Base-by-base conservation (phyloP, 140 eudicot species). In the Bidens hawaiensis region DNA sequence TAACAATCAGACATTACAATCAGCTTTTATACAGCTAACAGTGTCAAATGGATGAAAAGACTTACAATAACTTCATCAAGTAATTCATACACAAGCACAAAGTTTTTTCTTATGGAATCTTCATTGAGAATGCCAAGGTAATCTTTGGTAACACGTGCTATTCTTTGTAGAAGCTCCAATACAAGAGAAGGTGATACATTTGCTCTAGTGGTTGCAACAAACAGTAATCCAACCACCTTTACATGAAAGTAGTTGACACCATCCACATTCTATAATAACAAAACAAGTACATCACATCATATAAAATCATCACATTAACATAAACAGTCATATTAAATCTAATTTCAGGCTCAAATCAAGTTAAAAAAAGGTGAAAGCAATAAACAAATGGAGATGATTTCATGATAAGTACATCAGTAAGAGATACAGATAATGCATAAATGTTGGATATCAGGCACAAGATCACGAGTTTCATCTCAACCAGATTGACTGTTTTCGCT, bases 231-330 rank as follows among this genome's bases (percentile, higher is more conserved):
- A 66, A 82, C 98, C 71, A 91, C 90, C 80, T 91, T 91, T 62
- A 87, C 94, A 74, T 91, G 98, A 67, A 90, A 87, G 81, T 91
- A 91, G 80, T 91, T 91, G 49, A 91, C 96, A n/a, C 98, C 98
- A 69, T 87, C 98, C 30, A 91, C 85, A 34, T 91, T 91, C 98
- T 91, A 47, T 38, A 41, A 68, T 25, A 70, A 64, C 38, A 63
- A 51, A 56, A 42, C 22, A 69, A 24, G 58, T 18, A 52, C 30
- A 50, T 18, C 36, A 30, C 54, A 65, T 53, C 53, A 68, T 45
- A 68, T 67, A 54, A 17, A 72, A 36, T 42, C 24, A 21, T 0
- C 13, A 55, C 18, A 55, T 36, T 40, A 6, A 16, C 62, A 52
- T 19, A 54, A 70, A 60, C 38, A 58, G 27, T 31, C 28, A 27